Conservation (phyloP, 2,329 filamentous ascomycete genomes). For the Byssothecium circinans region DNA sequence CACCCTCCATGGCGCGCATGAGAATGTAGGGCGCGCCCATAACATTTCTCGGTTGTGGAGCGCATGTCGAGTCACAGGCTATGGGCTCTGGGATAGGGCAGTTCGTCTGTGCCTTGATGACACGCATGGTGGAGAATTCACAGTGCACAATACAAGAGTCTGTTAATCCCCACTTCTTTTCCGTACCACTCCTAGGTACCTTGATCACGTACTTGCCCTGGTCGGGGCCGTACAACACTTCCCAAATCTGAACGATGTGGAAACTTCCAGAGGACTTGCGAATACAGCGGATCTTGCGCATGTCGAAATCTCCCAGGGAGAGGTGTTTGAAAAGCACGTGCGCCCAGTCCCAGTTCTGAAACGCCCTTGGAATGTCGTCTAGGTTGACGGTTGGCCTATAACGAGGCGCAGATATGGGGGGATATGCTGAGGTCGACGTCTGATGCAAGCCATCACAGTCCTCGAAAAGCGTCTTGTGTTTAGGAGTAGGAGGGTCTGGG, state of each 20-base stretch:
- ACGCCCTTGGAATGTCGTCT: too few species aligned
- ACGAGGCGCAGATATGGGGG: too few species aligned
- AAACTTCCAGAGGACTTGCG: neutral
- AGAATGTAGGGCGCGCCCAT: neutral
- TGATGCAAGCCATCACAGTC: too few species aligned
- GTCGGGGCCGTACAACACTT: neutral
- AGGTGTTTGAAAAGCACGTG: too few species aligned
- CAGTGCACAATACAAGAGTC: neutral
- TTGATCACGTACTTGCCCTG: neutral
- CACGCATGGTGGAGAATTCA: neutral
- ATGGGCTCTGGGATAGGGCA: neutral
- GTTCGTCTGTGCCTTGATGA: neutral
- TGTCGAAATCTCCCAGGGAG: neutral
- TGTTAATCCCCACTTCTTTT: neutral
- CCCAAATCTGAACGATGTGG: neutral
- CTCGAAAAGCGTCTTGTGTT: too few species aligned
- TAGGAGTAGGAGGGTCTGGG: too few species aligned
- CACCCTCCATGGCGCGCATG: neutral
- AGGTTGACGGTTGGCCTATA: too few species aligned
- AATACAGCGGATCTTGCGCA: neutral
- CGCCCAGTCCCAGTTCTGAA: too few species aligned
- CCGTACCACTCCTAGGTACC: neutral
- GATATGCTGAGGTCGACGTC: too few species aligned
- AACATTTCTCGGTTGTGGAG: neutral
- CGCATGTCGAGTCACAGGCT: neutral